A percentile compares a stretch with the other conserved stretches of the same genome.
Evolutionary conservation across 2,329 filamentous ascomycete species (phyloP).

Genomic region (Fusarium ramigenum): DNA sequence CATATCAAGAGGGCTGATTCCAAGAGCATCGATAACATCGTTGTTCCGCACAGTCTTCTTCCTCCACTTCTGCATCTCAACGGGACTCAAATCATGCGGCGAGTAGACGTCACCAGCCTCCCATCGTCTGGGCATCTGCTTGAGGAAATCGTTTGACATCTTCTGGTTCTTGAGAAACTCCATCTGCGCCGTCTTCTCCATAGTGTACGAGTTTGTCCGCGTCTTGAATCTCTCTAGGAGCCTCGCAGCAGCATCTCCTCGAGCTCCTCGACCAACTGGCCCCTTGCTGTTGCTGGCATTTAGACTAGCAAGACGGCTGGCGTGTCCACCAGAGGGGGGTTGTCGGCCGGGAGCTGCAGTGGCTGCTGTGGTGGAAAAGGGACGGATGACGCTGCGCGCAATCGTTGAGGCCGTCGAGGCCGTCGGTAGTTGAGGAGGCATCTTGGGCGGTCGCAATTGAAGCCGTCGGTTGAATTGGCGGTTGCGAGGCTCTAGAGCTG

Average conservation of each 20-base stretch:
- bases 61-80: conserved; percentile 86
- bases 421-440: conserved; percentile 53
- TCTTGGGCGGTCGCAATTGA: conserved; percentile 41
- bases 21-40: conserved; percentile 83
- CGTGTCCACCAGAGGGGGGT: conserved; percentile 5
- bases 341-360: conserved; percentile 36
- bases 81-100: conserved; percentile 82
- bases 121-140: conserved; percentile 77
- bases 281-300: conserved; percentile 27
- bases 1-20: conserved; percentile 81
- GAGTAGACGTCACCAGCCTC: conserved; percentile 85
- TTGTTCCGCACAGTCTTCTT: conserved; percentile 62
- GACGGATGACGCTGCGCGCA: conserved; percentile 32
- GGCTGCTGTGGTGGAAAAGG: conserved; percentile 46
- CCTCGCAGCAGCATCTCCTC: conserved; percentile 43
- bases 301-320: conserved; percentile 37
- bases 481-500: conserved; percentile 10
- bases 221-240: conserved; percentile 43
- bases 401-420: conserved; percentile 35
- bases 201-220: conserved; percentile 30
- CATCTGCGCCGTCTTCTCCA: conserved; percentile 47
- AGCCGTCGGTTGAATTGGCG: neutral
- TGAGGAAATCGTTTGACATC: conserved; percentile 63
- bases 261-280: neutral
- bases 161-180: conserved; percentile 52